phyloP scores from a whole-genome alignment of 106 monocot genomes.

The Amphibolis antarctica region DNA sequence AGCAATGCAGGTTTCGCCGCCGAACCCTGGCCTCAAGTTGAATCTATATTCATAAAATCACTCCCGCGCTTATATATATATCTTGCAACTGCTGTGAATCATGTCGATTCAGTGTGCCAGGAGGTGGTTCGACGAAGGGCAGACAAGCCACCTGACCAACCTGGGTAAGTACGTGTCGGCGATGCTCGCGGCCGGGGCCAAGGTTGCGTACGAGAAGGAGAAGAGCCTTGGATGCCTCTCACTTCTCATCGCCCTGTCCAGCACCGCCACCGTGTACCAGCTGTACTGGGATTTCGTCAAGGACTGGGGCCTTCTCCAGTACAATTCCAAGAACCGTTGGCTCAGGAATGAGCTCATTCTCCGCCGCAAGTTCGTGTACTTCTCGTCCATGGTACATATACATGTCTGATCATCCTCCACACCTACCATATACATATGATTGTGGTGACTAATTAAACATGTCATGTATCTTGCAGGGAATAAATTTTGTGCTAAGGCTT shows the following conservation, averaged over 20 bases:
- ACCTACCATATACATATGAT: background rate
- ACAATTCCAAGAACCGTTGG: slow-evolving; percentile 86
- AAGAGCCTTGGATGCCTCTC: slow-evolving; percentile 47
- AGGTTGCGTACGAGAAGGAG: slow-evolving; percentile 88
- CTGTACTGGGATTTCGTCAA: slow-evolving; percentile 98
- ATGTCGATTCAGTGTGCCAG: slow-evolving; percentile 42
- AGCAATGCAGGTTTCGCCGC: slow-evolving; percentile 76
- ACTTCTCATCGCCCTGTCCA: slow-evolving; percentile 61
- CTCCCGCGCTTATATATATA: no score
- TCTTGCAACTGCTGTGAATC: background rate
- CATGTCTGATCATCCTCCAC: background rate
- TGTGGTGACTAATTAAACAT: no score
- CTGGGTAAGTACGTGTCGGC: slow-evolving; percentile 77
- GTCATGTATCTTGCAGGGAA: slow-evolving; percentile 34
- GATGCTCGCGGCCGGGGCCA: slow-evolving; percentile 73
- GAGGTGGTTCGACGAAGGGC: slow-evolving; percentile 79
- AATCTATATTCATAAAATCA: no score
- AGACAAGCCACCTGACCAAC: slow-evolving; percentile 52
- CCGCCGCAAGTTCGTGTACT: slow-evolving; percentile 74
- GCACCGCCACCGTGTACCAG: slow-evolving; percentile 75
- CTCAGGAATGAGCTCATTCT: slow-evolving; percentile 84
- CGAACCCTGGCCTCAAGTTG: no score
- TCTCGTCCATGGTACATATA: slow-evolving; percentile 67
- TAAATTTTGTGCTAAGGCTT: slow-evolving; percentile 82
- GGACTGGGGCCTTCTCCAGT: slow-evolving; percentile 86